phyloP scores from a whole-genome alignment of 495 filamentous ascomycete species.

The Podospora fimiseda region DNA sequence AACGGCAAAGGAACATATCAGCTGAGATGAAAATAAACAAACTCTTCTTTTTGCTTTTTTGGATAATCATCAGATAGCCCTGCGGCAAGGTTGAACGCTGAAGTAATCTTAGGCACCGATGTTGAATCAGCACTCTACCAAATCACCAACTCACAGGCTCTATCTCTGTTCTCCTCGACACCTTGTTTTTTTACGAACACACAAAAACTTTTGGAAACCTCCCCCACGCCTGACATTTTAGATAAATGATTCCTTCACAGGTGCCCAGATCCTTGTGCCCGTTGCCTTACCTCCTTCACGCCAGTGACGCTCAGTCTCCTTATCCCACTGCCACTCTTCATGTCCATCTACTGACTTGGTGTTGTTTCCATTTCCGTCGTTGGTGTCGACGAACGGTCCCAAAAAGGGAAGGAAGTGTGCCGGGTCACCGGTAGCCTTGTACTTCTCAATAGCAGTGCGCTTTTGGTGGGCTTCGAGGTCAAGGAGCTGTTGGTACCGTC shows the following conservation, averaged over 20 bases:
- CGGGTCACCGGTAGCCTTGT: not conserved
- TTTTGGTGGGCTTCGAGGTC: not conserved
- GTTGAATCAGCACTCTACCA: too few relatives aligned
- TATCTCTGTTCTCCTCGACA: not conserved
- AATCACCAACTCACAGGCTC: too few relatives aligned
- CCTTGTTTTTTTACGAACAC: not conserved
- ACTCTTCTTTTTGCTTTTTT: too few relatives aligned
- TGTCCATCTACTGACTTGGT: not conserved
- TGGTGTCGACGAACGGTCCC: not conserved
- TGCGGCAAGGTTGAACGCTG: too few relatives aligned
- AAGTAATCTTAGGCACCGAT: too few relatives aligned
- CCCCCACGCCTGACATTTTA: not conserved
- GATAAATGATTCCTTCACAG: not conserved
- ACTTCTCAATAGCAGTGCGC: not conserved
- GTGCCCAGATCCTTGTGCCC: not conserved
- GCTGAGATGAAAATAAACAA: too few relatives aligned
- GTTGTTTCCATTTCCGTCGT: not conserved
- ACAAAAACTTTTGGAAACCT: not conserved
- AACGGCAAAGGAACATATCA: too few relatives aligned
- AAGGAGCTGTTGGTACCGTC: not conserved
- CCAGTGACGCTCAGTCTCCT: not conserved
- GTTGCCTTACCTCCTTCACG: not conserved
- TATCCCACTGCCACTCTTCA: constrained; percentile 1
- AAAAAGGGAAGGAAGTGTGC: not conserved
- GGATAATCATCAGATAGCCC: too few relatives aligned